A percentile compares a stretch with the other conserved stretches of the same genome.
Evolutionary conservation across 352 stramenopile species (phyloP).

Genomic region (Globisporangium iwayamae): DNA sequence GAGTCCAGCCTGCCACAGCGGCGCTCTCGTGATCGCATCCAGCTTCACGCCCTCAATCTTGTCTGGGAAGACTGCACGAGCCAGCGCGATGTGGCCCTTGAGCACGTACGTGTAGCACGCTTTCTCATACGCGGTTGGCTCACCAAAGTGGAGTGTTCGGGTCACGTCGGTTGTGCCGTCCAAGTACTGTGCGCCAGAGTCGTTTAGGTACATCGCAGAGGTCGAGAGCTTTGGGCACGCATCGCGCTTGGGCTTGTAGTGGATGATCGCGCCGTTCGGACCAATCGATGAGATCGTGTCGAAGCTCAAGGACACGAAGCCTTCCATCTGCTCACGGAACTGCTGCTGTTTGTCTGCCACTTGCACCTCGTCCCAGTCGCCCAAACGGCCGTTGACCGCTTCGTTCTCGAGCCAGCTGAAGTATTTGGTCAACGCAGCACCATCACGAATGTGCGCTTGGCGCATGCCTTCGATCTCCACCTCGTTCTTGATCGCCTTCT

Average conservation of each 20-base stretch:
- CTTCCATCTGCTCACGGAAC: slow-evolving; percentile 79
- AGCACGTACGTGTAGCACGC: slow-evolving; percentile 97
- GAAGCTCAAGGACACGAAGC: slow-evolving; percentile 94
- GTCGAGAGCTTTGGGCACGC: slow-evolving; percentile 87
- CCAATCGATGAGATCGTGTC: slow-evolving; percentile 97
- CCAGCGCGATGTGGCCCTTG: slow-evolving; percentile 96
- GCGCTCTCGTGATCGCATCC: slow-evolving; percentile 94
- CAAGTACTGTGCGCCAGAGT: slow-evolving; percentile 98
- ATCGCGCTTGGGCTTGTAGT: slow-evolving; percentile 86
- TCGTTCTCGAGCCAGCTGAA: slow-evolving; percentile 91
- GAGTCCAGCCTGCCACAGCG: slow-evolving; percentile 92
- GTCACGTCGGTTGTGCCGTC: slow-evolving; percentile 99
- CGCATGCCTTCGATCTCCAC: slow-evolving; percentile 96
- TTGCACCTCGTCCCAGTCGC: slow-evolving; percentile 72
- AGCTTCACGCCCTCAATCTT: slow-evolving; percentile 94
- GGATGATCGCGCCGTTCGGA: slow-evolving; percentile 96
- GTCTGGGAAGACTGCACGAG: slow-evolving; percentile 80
- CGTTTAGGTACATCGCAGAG: slow-evolving; percentile 96
- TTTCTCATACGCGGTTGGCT: slow-evolving; percentile 90
- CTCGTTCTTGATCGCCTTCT: slow-evolving; percentile 93
- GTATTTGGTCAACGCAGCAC: slow-evolving; percentile 92
- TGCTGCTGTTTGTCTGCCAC: slow-evolving; percentile 91
- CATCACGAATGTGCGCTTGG: slow-evolving; percentile 93
- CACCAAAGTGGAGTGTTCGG: slow-evolving; percentile 96
- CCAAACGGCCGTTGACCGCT: slow-evolving; percentile 43